Evolutionary conservation across 192 early-diverging fungal species (phyloP).

Genomic region (Mortierella hygrophila): DNA sequence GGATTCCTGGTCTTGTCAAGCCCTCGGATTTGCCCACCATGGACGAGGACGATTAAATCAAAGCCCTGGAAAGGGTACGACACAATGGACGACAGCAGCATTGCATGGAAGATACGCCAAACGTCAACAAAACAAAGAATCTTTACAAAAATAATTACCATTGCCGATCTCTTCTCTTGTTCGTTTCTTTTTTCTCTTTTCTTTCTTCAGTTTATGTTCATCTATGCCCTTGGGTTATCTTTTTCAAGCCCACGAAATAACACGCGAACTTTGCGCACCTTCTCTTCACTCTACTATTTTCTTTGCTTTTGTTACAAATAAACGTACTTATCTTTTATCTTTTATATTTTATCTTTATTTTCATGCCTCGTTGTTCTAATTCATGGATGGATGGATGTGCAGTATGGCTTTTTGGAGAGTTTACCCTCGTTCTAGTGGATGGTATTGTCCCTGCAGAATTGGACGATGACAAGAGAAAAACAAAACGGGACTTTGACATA

Average conservation of each 20-base stretch:
- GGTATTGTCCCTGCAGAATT: too few species aligned
- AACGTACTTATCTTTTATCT: not conserved
- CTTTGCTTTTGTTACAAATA: not conserved
- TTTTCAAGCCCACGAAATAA: not conserved
- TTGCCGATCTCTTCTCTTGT: not conserved
- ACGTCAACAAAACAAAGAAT: not conserved
- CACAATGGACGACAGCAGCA: too few species aligned
- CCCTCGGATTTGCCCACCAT: conserved; percentile 82
- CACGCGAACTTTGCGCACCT: not conserved
- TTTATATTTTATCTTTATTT: not conserved
- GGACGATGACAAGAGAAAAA: too few species aligned
- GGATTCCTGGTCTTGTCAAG: conserved; percentile 98
- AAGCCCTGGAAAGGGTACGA: not conserved
- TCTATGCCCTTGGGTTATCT: not conserved
- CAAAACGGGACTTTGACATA: too few species aligned
- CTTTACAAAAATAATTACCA: not conserved
- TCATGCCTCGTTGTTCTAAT: not conserved
- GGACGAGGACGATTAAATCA: conserved; percentile 61
- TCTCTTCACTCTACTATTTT: not conserved
- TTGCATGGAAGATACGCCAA: not conserved
- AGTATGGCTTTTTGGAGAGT: too few species aligned
- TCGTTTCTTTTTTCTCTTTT: not conserved
- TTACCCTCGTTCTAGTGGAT: too few species aligned
- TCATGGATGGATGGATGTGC: not conserved
- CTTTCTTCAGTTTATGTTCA: not conserved